Evolutionary conservation across 305 asterid species (phyloP).

Genomic region (Coffea humblotiana): DNA sequence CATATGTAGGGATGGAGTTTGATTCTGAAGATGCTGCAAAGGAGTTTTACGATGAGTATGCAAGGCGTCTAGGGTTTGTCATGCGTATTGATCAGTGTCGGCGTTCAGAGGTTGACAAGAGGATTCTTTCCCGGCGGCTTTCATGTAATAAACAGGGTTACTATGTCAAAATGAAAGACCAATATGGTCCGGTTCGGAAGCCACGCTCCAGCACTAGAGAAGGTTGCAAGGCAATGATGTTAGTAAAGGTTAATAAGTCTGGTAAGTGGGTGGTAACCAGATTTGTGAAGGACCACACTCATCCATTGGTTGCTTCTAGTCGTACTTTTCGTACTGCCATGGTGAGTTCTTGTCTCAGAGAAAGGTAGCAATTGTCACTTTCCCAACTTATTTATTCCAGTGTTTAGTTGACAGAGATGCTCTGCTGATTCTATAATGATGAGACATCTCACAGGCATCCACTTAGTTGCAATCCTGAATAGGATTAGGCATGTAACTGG

Average conservation of each 20-base stretch:
- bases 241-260: constrained; percentile 33
- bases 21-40: constrained; percentile 31
- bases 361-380: background rate
- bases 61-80: constrained; percentile 32
- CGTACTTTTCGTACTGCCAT: constrained; percentile 21
- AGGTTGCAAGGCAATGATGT: constrained; percentile 44
- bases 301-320: constrained; percentile 29
- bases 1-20: constrained; percentile 33
- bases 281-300: constrained; percentile 37
- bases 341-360: constrained; percentile 18
- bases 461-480: background rate
- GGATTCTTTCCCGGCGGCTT: constrained; percentile 38
- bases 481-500: background rate
- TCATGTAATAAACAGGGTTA: constrained; percentile 42
- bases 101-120: constrained; percentile 41
- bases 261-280: constrained; percentile 39
- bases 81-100: constrained; percentile 39
- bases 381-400: background rate
- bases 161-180: constrained; percentile 30
- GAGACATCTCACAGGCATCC: background rate
- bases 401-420: background rate
- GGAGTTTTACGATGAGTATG: constrained; percentile 35
- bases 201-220: constrained; percentile 30
- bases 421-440: background rate
- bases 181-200: constrained; percentile 23